Base-by-base conservation (phyloP, 495 filamentous ascomycete genomes). In the Durotheca rogersii region DNA sequence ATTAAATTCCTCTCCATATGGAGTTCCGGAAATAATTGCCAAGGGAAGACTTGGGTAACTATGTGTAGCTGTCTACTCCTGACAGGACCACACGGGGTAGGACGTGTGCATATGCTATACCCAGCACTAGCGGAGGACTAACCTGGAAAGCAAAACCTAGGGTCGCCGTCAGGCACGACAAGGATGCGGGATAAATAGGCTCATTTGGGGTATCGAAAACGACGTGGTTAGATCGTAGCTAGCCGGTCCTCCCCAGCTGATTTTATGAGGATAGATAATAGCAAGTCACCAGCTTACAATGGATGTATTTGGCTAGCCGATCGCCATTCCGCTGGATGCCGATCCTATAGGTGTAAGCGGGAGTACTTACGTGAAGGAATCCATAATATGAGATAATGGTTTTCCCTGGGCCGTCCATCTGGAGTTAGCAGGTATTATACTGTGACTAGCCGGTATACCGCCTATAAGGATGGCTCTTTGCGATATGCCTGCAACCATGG, bases 161-260 rank as follows among this genome's bases (percentile, higher is more conserved):
- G 47, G 47, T 10, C 37, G 36, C 41, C 46, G 25, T 51, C 38
- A 47, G 19, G 51, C 48, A 52, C 47, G 51, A 51, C 56, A 36
- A 27, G 56, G 56, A 45, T 55, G 38, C 47, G 51, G 56, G 56
- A 56, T 60, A 60, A 60, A 56, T 56, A 39, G 52, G 11, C 35
- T n/a, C n/a, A n/a, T n/a, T 37, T 47, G 35, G 50, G 49, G 50
- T 42, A 50, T 50, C 50, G 50, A 59, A 27, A 9, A 27, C 23
- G 23, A 27, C 4, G 23, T 27, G 23, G 23, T 9, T 27, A 9
- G 23, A 9, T 9, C 23, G 23, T 27, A n/a, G n/a, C n/a, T n/a
- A n/a, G n/a, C n/a, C n/a, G n/a, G n/a, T n/a, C n/a, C n/a, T n/a
- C n/a, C n/a, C n/a, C n/a, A n/a, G n/a, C n/a, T n/a, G n/a, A n/a